Base-by-base conservation (phyloP, 2,329 filamentous ascomycete genomes). In the Seiridium cupressi region DNA sequence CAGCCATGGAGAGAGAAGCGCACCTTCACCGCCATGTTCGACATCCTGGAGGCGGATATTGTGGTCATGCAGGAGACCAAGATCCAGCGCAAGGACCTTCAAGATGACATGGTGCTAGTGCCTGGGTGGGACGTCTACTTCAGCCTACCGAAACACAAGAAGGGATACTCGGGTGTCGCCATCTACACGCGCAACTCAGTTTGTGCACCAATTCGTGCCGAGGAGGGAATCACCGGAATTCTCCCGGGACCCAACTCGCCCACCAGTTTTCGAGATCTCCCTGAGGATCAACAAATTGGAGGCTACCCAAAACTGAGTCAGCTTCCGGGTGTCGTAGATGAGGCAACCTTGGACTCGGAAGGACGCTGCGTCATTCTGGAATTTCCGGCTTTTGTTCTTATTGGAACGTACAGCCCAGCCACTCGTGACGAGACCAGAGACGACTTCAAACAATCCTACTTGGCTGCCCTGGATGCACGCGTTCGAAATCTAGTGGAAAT, bases 71-170 rank as follows among this genome's bases (percentile, higher is more conserved):
- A 99, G 74, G 95, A 98, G 76, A 89, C 92, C 48, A 99, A 98
- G 77, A 97, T 98, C 46, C 95, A 98, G 72, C 85, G 90, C 60
- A 97, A 97, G 72, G 93, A 97, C 67, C 80, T 99, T 1, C 84
- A 82, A 46, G 95, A 98, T 81, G 95, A 98, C 68, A 98, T 98
- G 92, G 93, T 98, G 8, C 80, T 98, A 40, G 87, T 98, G 0
- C 88, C 91, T 0, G 95, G 95, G 10, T 99, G 94, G 94, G 95
- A 99, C 72, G 93, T 93, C 65, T 97, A 89, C 76, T 97, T 97
- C 76, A 97, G 93, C 72, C 80, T 99, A 32, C 95, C 95, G 0
- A 92, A 89, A 72, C 84, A 96, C 71, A 98, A 98, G 74, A 98
- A 97, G 81, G 93, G 95, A 32, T 99, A 98, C 72, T 96, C 94